A percentile compares a stretch with the other conserved stretches of the same genome.
phyloP scores from a whole-genome alignment of 192 early-diverging fungal species.

The Linnemannia hyalina region DNA sequence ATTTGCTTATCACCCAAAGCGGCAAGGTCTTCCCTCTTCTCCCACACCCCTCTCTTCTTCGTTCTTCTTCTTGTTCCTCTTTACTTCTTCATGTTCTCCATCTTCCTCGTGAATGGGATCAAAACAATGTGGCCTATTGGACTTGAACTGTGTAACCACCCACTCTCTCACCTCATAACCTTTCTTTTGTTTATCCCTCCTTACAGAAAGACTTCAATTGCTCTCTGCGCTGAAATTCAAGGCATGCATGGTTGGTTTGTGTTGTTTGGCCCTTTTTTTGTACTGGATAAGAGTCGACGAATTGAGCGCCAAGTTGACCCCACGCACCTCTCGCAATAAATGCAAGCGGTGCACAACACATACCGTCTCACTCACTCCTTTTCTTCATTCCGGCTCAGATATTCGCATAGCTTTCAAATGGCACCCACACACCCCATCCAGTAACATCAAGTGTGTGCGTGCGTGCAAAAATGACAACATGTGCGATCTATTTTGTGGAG shows the following conservation, averaged over 20 bases:
- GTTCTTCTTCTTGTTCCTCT: too few relatives aligned
- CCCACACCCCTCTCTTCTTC: background rate
- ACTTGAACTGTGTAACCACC: background rate
- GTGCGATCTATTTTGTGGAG: background rate
- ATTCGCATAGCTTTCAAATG: background rate
- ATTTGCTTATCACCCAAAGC: background rate
- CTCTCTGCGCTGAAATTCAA: background rate
- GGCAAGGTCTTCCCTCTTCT: background rate
- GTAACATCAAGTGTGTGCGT: background rate
- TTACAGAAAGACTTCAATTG: background rate
- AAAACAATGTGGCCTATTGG: background rate
- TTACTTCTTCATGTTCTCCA: background rate
- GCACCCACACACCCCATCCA: background rate
- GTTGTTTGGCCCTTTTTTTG: background rate
- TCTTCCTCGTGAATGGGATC: constrained; percentile 2
- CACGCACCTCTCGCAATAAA: background rate
- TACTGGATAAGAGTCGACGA: background rate
- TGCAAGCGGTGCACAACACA: background rate
- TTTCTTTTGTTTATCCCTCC: background rate
- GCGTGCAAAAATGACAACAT: background rate
- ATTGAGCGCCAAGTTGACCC: background rate
- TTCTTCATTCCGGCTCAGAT: background rate
- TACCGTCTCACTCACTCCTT: background rate
- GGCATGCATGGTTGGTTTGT: background rate
- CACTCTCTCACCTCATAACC: too few relatives aligned